Base-by-base conservation (phyloP, 495 filamentous ascomycete genomes). In the Filosporella fistucella region DNA sequence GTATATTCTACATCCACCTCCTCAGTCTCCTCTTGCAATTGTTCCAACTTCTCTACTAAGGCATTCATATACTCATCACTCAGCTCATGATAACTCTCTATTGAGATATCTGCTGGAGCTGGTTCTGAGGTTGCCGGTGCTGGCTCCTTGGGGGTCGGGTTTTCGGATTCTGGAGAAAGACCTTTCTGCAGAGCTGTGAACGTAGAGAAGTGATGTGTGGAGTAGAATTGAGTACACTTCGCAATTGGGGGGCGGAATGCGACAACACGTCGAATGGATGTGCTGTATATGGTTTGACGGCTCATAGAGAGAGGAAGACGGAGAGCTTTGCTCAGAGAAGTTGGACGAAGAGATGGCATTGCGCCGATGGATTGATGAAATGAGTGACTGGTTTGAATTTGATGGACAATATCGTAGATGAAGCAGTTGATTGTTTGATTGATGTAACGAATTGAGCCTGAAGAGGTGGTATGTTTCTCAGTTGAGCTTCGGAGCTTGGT, bases 1-100 rank as follows among this genome's bases (percentile, higher is more conserved):
- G 64, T 69, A 48, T 68, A 82, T 57, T 82, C 84, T 11, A 86
- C 71, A 57, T 93, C 86, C 16, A 91, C 68, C 40, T 84, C 75
- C 10, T 73, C 69, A 3, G 73, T 63, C 46, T 78, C 69, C 52
- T 85, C 78, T 55, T 80, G 76, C 47, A 89, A 69, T 36, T 68
- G 68, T 52, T 86, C 81, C 40, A 86, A 80, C 38, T 81, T 80
- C 47, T 73, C 69, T 6, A 88, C 59, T 20, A 90, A 77, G 2
- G 68, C 68, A 13, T 87, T 68, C n/a, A 82, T 56, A 35, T 71
- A 79, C 9, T 55, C 47, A 36, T 81, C 70, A 0, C 75, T 65
- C 1, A 79, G 48, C 1, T 60, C 48, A 33, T 82, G 69, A 52
- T 74, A 82, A 44, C 69, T 7, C 26, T 58, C 56, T 20, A 12